These are phyloP conservation scores for Posidonia oceanica DNA, from an alignment of 116 monocot genomes.

Conservation along the genomic window DNA sequence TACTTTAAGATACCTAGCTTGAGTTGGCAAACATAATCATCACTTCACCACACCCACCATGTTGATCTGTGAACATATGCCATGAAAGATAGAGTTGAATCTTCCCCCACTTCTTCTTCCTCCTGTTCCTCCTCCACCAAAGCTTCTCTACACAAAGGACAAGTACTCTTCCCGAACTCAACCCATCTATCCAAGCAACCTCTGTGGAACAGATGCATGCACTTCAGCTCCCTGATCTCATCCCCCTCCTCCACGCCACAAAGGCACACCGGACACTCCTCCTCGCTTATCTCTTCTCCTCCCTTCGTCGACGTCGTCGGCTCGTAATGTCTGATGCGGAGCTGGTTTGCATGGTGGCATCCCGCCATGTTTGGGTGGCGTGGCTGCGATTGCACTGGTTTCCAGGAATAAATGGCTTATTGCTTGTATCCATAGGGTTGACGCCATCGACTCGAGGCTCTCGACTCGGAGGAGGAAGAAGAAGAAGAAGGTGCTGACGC, in stretches of 20 bases:
- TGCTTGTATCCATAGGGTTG: too few species aligned
- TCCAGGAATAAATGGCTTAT: too few species aligned
- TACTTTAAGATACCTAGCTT: too few species aligned
- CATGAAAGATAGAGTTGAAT: neutral
- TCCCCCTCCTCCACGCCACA: neutral
- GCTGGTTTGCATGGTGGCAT: too few species aligned
- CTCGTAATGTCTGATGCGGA: too few species aligned
- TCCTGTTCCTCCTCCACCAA: slow-evolving; percentile 1
- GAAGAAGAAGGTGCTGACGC: too few species aligned
- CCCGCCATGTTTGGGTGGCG: too few species aligned
- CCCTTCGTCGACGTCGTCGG: too few species aligned
- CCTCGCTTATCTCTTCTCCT: neutral
- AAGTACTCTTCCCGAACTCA: neutral
- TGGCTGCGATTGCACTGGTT: too few species aligned
- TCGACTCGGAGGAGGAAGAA: too few species aligned
- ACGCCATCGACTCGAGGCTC: too few species aligned
- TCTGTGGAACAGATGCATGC: neutral
- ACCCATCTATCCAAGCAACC: slow-evolving; percentile 6
- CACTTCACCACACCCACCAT: neutral
- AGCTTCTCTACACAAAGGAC: neutral
- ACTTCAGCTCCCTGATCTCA: slow-evolving; percentile 3
- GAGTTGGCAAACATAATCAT: too few species aligned
- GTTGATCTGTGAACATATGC: neutral
- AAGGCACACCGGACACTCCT: neutral
- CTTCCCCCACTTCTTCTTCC: neutral